phyloP scores from a whole-genome alignment of 768 basidiomycete species.

The Cystobasidium tubakii region DNA sequence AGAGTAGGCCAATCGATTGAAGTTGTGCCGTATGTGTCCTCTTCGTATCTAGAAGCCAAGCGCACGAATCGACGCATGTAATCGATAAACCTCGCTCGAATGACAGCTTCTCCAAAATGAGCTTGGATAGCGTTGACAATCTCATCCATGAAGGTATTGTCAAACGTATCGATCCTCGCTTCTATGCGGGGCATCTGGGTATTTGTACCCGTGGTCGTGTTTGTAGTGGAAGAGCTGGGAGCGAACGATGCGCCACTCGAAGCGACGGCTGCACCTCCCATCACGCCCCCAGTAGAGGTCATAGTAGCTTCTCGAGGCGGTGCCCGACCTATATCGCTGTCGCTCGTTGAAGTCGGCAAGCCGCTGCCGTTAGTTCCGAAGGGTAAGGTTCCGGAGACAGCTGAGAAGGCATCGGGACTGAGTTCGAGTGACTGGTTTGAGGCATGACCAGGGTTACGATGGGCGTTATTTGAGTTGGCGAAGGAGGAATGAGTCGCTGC shows the following conservation, averaged over 20 bases:
- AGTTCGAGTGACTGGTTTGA: not conserved
- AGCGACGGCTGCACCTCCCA: not conserved
- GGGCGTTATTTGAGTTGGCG: not conserved
- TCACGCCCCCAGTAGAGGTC: not conserved
- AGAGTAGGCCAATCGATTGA: conserved; percentile 64
- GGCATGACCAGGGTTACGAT: not conserved
- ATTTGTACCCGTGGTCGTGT: conserved; percentile 47
- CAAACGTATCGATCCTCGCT: conserved; percentile 59
- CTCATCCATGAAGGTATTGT: conserved; percentile 88
- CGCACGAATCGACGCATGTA: conserved; percentile 81
- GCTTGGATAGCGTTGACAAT: conserved; percentile 78
- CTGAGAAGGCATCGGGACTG: conserved; percentile 24
- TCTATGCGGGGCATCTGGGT: conserved; percentile 39
- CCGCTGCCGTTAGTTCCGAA: conserved; percentile 26
- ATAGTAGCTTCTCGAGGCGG: conserved; percentile 55
- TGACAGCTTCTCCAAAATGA: conserved; percentile 82
- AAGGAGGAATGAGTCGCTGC: conserved; percentile 11
- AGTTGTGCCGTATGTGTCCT: conserved; percentile 66
- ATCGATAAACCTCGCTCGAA: conserved; percentile 82
- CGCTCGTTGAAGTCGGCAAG: conserved; percentile 15
- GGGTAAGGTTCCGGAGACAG: conserved; percentile 18
- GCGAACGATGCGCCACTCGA: conserved; percentile 47
- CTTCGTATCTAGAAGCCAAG: conserved; percentile 84
- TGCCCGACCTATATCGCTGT: conserved; percentile 52
- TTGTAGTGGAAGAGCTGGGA: conserved; percentile 58